A percentile compares a stretch with the other conserved stretches of the same genome.
Evolutionary conservation across 768 basidiomycete species (phyloP).

Genomic region (Lactarius deliciosus): DNA sequence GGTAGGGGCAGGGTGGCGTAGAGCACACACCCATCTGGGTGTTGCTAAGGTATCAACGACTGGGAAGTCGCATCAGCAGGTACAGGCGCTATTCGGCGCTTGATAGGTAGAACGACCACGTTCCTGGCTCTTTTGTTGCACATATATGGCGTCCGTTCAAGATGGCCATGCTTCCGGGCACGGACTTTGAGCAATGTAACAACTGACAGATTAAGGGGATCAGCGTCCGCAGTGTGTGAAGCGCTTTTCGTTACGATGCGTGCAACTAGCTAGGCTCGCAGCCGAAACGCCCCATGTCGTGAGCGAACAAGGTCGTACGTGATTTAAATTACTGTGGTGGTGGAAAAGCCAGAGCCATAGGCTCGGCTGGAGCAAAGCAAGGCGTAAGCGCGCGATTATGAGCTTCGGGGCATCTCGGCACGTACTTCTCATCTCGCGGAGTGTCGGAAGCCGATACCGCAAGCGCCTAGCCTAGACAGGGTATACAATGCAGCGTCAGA

Average conservation of each 20-base stretch:
- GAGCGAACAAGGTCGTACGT: slow-evolving; percentile 1
- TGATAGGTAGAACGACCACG: slow-evolving; percentile 1
- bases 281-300: background rate
- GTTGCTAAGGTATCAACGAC: slow-evolving; percentile 7
- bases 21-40: background rate
- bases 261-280: background rate
- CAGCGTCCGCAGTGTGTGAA: background rate
- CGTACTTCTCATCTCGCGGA: background rate
- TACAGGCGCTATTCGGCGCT: background rate
- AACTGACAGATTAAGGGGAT: background rate
- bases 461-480: background rate
- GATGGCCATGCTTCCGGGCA: background rate
- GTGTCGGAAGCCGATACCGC: background rate
- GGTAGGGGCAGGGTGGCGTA: background rate
- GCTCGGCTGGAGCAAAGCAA: background rate
- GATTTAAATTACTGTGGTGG: background rate
- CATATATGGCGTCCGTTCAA: background rate
- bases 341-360: background rate
- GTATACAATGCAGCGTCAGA: background rate
- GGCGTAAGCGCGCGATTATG: background rate
- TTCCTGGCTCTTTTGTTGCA: background rate
- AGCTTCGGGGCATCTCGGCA: slow-evolving; percentile 5
- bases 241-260: slow-evolving; percentile 2
- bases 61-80: background rate
- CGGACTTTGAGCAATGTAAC: slow-evolving; percentile 10